Percentiles rank a stretch among this genome's conserved stretches.
Evolutionary conservation across 208 protist species (phyloP).

Genomic region (Lotmaria passim): DNA sequence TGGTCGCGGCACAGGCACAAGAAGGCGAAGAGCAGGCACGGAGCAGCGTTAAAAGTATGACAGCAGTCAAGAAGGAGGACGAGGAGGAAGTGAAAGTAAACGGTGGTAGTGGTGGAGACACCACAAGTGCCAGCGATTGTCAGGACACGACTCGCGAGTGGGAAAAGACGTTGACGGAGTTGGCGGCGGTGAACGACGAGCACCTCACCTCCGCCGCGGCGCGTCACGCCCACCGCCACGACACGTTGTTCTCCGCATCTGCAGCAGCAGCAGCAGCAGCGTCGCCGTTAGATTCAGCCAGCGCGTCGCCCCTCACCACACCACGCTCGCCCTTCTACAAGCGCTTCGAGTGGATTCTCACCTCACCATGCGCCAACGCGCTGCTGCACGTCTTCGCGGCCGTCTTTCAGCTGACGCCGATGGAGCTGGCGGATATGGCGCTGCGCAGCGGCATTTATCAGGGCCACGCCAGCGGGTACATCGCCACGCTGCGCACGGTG

Average conservation of each 20-base stretch:
- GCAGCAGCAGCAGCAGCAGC: background rate
- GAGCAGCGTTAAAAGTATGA: background rate
- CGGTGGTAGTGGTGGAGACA: too few species aligned
- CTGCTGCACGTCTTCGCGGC: conserved; percentile 72
- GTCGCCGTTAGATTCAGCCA: background rate
- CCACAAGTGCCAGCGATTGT: too few species aligned
- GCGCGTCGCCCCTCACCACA: conserved; percentile 33
- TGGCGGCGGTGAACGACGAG: conserved; percentile 24
- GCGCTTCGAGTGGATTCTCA: conserved; percentile 49
- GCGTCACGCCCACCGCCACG: conserved; percentile 29
- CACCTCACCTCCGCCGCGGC: conserved; percentile 20
- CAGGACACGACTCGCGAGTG: conserved; percentile 15
- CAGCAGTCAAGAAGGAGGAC: background rate
- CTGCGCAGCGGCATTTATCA: conserved; percentile 71
- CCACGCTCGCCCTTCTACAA: conserved; percentile 43
- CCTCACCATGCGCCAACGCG: conserved; percentile 79
- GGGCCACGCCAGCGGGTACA: conserved; percentile 51
- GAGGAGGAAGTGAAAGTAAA: background rate
- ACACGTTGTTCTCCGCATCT: background rate
- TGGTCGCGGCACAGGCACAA: background rate
- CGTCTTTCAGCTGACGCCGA: conserved; percentile 57
- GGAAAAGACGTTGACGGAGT: conserved; percentile 27
- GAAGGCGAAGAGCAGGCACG: too few species aligned
- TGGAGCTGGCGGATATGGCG: conserved; percentile 72
- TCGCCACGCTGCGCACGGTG: conserved; percentile 45